Conservation (phyloP, 495 filamentous ascomycete genomes). For the Articulospora tetracladia region DNA sequence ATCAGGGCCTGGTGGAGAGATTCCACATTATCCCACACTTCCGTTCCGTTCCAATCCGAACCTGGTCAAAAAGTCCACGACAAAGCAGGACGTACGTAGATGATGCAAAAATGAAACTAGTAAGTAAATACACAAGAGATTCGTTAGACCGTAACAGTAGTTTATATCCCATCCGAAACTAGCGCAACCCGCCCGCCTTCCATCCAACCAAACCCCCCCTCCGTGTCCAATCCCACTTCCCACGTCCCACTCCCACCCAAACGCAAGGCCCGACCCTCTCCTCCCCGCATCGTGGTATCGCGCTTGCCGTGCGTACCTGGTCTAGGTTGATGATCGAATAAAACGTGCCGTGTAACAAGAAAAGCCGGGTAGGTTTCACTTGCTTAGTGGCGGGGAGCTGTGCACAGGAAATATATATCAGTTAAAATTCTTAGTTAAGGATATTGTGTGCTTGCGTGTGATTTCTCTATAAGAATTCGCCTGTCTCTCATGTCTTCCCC, state of each 20-base stretch:
- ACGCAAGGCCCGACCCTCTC: constrained; percentile 27
- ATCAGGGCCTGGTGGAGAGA: too few relatives aligned
- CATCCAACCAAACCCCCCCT: not conserved
- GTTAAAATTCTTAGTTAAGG: constrained; percentile 24
- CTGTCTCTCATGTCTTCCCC: not conserved
- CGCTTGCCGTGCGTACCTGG: too few relatives aligned
- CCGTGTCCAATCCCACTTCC: not conserved
- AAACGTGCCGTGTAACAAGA: constrained; percentile 8
- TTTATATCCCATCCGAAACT: not conserved
- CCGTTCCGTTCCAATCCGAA: not conserved
- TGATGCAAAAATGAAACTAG: not conserved
- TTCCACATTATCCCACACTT: not conserved
- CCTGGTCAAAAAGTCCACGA: not conserved
- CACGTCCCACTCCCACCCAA: constrained; percentile 31
- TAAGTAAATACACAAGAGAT: too few relatives aligned
- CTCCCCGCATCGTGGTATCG: not conserved
- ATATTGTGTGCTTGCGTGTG: constrained; percentile 16
- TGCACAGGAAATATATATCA: constrained; percentile 22
- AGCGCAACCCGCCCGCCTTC: not conserved
- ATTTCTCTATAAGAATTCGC: not conserved
- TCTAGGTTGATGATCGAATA: too few relatives aligned
- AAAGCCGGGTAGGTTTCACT: constrained; percentile 20
- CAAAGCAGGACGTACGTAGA: too few relatives aligned
- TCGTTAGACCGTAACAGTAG: not conserved
- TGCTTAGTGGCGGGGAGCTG: constrained; percentile 23